Base-by-base conservation (phyloP, 345 rosid species). In the Eucalyptus cloeziana region DNA sequence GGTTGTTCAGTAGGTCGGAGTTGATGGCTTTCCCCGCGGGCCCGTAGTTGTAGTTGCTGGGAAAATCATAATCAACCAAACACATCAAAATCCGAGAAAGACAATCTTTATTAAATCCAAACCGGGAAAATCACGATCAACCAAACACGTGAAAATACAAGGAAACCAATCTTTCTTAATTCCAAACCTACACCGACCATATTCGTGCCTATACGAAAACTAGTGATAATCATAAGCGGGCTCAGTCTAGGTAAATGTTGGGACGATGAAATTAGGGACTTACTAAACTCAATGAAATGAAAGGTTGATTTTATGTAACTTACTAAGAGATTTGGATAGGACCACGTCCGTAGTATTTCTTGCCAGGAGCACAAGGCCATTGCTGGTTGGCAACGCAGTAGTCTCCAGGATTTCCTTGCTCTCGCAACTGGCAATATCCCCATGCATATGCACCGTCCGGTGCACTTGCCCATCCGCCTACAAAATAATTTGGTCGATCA, bases 11-110 rank as follows among this genome's bases (percentile, higher is more conserved):
- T 1, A 89, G 90, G 86, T 89, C 88, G 16, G 40, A 86, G 71
- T 50, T 67, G 25, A 89, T 86, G 49, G 88, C 90, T 49, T 79
- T 69, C 49, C 90, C 90, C 4, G 90, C 90, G 2, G 88, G 90
- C 22, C 90, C 90, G 3, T 89, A 89, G 88, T 89, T 89, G 88
- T 89, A 89, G 90, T 89, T 89, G 88, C 90, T 89, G 86, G 27
- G 22, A n/a, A 86, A 86, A 14, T 43, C 24, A 25, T 49, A 14
- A 43, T 76, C 47, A 5, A 37, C 83, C 83, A 37, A 76, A 37
- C 2, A 21, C 6, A 76, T 40, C 83, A 37, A 37, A 19, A 37
- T 76, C 83, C 27, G 4, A 76, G 27, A 76, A 37, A 37, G 10
- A 14, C 83, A 6, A 21, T 37, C 27, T 37, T 71, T 21, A 27